Conservation (phyloP, 768 basidiomycete genomes). For the Mycena filopes region DNA sequence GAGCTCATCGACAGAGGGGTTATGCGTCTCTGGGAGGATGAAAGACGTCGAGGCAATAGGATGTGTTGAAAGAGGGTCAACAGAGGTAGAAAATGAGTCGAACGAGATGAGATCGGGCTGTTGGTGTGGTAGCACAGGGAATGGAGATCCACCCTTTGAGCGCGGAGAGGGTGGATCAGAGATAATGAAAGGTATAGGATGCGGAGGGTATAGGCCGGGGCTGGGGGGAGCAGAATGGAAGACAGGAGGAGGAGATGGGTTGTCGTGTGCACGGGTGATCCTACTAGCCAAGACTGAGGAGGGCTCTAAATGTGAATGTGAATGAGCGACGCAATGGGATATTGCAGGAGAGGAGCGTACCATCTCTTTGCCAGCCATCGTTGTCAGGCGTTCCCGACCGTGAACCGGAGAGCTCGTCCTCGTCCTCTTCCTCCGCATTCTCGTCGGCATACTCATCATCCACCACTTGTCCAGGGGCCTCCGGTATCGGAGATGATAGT, state of each 20-base stretch:
- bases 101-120: constrained; percentile 51
- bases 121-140: constrained; percentile 19
- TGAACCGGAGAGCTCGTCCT: constrained; percentile 41
- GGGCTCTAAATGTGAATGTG: constrained; percentile 59
- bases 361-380: constrained; percentile 53
- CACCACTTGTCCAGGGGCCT: constrained; percentile 39
- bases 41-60: constrained; percentile 31
- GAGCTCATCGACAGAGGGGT: constrained; percentile 43
- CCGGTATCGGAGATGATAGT: constrained; percentile 54
- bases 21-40: constrained; percentile 16
- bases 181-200: constrained; percentile 25
- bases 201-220: constrained; percentile 15
- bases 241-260: constrained; percentile 70
- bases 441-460: constrained; percentile 40
- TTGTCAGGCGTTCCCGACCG: constrained; percentile 62
- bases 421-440: constrained; percentile 42
- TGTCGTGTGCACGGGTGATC: constrained; percentile 76
- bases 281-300: constrained; percentile 72
- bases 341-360: constrained; percentile 48
- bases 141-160: constrained; percentile 23
- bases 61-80: constrained; percentile 32
- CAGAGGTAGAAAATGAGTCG: constrained; percentile 51
- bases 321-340: constrained; percentile 15
- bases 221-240: constrained; percentile 27
- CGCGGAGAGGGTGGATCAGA: constrained; percentile 20